Base-by-base conservation (phyloP, 2,329 filamentous ascomycete species). In the Venturia effusa region DNA sequence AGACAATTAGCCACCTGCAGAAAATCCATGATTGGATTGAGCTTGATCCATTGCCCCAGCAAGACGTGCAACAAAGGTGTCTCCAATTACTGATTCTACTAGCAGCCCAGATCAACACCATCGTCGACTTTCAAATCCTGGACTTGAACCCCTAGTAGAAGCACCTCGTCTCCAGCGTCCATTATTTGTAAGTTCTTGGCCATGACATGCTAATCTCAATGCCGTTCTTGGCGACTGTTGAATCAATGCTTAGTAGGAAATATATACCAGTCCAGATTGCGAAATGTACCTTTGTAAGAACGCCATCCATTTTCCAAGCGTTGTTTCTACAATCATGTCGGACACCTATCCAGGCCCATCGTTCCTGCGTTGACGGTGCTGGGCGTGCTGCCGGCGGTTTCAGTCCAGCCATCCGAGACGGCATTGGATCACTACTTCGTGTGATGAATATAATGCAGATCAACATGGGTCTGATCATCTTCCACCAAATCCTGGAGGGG, bases 401-500 rank as follows among this genome's bases (percentile, higher is more conserved):
- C 37, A 11, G 15, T 8, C 37, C 37, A 39, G 8, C 2, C 37
- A 8, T 37, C 11, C 15, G 15, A 17, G n/a, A n/a, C n/a, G n/a
- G n/a, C n/a, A n/a, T n/a, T n/a, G n/a, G 15, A 45, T 45, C 15
- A 45, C 5, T 5, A 15, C 41, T 19, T 5, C 43, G 51, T n/a
- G 51, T 27, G n/a, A 5, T 7, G 34, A 15, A 5, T 57, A 13
- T 57, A 34, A 19, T 57, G 51, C 27, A 34, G n/a, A 5, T 57
- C 30, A 57, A 22, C 19, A n/a, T 7, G 13, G 4, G 10, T 27
- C 27, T n/a, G 5, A 30, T 60, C 59, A 60, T 60, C 59, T 60
- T 2, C 40, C 40, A 30, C 59, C 59, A 60, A 40, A 63, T 24
- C 62, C 54, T 22, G 62, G 39, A 37, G 59, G 63, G 30, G 63